Base-by-base conservation (phyloP, 2,329 filamentous ascomycete genomes). In the Penicillium sp. region DNA sequence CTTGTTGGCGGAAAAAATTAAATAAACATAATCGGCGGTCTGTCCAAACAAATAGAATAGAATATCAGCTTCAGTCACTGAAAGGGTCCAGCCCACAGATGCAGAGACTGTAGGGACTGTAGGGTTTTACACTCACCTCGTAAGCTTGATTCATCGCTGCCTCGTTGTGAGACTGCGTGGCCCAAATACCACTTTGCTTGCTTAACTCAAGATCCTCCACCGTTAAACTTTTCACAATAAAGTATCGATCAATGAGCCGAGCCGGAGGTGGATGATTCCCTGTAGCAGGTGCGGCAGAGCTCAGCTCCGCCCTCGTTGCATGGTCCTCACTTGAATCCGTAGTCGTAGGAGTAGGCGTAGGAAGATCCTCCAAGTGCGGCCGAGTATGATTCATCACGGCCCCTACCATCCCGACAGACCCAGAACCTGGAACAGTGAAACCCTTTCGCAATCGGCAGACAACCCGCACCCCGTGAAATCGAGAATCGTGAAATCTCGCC, bases 1-100 rank as follows among this genome's bases (percentile, higher is more conserved):
- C 68, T 97, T 97, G 73, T 97, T 97, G 11, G 93, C 93, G 1
- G 93, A 97, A 71, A 97, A 97, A 13, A 97, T 84, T 29, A 97
- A 79, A 67, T 92, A 97, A 1, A 97, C 92, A 65, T 88, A 90
- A 49, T 95, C 90, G 13, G 86, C 84, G 9, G 80, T 78, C 91
- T 96, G 23, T 23, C 23, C 23, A 5, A 23, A 23, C 5, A 23
- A 23, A n/a, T n/a, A n/a, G 16, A 2, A n/a, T 7, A 13, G 18
- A 34, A 34, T 14, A 27, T 49, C 29, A 49, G 10, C 7, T 14
- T 23, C 27, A 10, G n/a, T 18, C 10, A 45, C 18, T 47, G 10
- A 26, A 34, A 13, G 2, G 10, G 11, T 10, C 29, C 7, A 30
- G 29, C 29, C 29, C 29, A 30, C 8, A 11, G 29, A 11, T 2